phyloP scores from a whole-genome alignment of 163 green algal genomes.

The Chloromonas sp. region DNA sequence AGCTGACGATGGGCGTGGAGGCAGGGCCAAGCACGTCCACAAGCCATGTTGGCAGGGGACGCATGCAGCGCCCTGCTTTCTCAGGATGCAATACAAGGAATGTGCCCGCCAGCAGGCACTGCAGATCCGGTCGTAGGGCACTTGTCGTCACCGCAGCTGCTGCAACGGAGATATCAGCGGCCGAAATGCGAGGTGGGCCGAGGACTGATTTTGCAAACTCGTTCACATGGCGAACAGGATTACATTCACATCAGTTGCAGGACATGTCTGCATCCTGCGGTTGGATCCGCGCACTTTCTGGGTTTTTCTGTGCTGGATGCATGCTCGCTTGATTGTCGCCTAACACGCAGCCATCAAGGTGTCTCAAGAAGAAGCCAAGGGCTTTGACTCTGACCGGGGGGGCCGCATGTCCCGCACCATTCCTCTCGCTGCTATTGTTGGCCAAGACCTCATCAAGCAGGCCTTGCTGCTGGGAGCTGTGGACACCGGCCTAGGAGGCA shows the following conservation, averaged over 20 bases:
- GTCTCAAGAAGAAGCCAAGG: conserved; percentile 12
- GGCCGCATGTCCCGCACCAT: conserved; percentile 36
- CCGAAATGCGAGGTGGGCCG: conserved; percentile 11
- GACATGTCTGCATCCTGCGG: too few species aligned
- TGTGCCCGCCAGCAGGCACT: neutral
- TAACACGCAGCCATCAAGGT: conserved; percentile 21
- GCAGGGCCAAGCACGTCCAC: too few species aligned
- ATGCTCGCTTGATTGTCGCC: too few species aligned
- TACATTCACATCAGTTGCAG: too few species aligned
- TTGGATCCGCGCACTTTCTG: too few species aligned
- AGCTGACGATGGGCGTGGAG: too few species aligned
- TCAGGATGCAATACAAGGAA: conserved; percentile 1
- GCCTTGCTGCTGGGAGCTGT: conserved; percentile 94
- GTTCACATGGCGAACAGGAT: too few species aligned
- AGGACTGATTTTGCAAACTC: too few species aligned
- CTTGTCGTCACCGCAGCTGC: conserved; percentile 13
- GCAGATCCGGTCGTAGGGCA: neutral
- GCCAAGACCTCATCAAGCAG: conserved; percentile 78
- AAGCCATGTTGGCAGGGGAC: too few species aligned
- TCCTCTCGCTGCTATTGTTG: conserved; percentile 71
- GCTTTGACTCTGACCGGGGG: conserved; percentile 20
- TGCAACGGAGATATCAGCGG: conserved; percentile 24
- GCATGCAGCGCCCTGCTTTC: neutral
- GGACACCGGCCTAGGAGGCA: conserved; percentile 83
- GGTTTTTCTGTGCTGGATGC: too few species aligned